A percentile compares a stretch with the other conserved stretches of the same genome.
Conservation (phyloP, 768 basidiomycete genomes). For the Tricholoma furcatifolium region DNA sequence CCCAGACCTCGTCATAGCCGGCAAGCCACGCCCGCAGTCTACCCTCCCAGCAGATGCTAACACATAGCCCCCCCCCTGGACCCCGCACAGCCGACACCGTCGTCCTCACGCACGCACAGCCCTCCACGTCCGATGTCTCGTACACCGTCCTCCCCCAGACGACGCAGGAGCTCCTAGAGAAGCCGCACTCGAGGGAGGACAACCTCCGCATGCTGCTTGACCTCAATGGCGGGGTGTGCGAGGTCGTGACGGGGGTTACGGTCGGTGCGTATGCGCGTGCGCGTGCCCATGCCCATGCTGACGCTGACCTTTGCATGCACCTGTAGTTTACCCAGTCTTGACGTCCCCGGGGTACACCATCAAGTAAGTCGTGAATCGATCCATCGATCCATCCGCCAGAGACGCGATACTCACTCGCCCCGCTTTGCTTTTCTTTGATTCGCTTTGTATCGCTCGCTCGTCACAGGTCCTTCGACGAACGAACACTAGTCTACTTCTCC, state of each 20-base stretch:
- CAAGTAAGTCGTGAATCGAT: conserved; percentile 39
- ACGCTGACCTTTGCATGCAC: background rate
- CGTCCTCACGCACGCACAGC: conserved; percentile 77
- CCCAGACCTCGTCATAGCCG: conserved; percentile 79
- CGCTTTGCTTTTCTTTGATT: too few relatives aligned
- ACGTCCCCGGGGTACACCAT: conserved; percentile 75
- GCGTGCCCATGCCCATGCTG: background rate
- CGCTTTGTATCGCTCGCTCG: too few relatives aligned
- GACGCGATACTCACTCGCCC: background rate
- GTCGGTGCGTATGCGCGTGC: conserved; percentile 51
- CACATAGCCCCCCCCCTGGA: too few relatives aligned
- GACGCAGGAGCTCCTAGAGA: conserved; percentile 83
- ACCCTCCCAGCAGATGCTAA: too few relatives aligned
- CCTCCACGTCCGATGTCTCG: conserved; percentile 54
- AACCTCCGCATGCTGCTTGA: conserved; percentile 86
- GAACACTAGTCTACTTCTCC: conserved; percentile 74
- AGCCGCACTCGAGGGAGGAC: conserved; percentile 76
- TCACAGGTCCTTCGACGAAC: conserved; percentile 83
- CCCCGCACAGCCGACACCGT: conserved; percentile 81
- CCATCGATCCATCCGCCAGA: background rate
- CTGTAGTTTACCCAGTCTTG: conserved; percentile 78
- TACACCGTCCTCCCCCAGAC: conserved; percentile 51
- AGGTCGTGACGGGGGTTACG: conserved; percentile 90
- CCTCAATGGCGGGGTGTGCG: conserved; percentile 82
- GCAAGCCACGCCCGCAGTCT: conserved; percentile 31